Percentiles rank a stretch among this genome's conserved stretches.
Evolutionary conservation across 2,329 filamentous ascomycete species (phyloP).

Genomic region (Rhynchosporium secalis): DNA sequence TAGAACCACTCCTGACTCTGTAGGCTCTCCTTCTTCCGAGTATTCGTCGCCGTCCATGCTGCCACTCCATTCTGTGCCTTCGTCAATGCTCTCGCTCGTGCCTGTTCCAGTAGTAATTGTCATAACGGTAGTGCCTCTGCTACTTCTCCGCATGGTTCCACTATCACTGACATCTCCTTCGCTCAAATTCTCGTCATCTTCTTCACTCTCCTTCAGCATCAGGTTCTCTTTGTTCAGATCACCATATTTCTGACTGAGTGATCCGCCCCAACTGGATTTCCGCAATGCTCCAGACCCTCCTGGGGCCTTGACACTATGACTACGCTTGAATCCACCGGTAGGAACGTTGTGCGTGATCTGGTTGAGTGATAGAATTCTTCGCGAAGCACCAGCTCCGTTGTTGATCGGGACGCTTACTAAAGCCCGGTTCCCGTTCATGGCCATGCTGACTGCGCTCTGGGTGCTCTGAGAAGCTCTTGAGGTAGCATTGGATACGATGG

Average conservation of each 20-base stretch:
- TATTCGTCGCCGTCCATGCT: constrained; percentile 33
- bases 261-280: constrained; percentile 70
- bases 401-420: constrained; percentile 39
- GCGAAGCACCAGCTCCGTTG: constrained; percentile 55
- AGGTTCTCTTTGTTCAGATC: constrained; percentile 65
- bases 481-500: constrained; percentile 37
- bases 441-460: constrained; percentile 54
- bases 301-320: constrained; percentile 72
- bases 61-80: constrained; percentile 37
- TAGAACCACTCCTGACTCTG: constrained; percentile 25
- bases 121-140: constrained; percentile 36
- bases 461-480: constrained; percentile 36
- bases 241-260: constrained; percentile 44
- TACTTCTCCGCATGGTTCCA: constrained; percentile 38
- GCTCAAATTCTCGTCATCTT: constrained; percentile 41
- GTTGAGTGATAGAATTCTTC: constrained; percentile 86
- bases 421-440: constrained; percentile 48
- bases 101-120: constrained; percentile 31
- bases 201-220: constrained; percentile 61
- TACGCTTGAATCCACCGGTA: constrained; percentile 67
- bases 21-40: constrained; percentile 14
- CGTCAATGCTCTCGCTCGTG: constrained; percentile 35
- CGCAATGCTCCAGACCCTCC: constrained; percentile 51
- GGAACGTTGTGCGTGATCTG: constrained; percentile 78
- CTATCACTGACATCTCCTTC: constrained; percentile 28